A percentile compares a stretch with the other conserved stretches of the same genome.
Conservation (phyloP, 495 filamentous ascomycete species). For the Durotheca rogersii region DNA sequence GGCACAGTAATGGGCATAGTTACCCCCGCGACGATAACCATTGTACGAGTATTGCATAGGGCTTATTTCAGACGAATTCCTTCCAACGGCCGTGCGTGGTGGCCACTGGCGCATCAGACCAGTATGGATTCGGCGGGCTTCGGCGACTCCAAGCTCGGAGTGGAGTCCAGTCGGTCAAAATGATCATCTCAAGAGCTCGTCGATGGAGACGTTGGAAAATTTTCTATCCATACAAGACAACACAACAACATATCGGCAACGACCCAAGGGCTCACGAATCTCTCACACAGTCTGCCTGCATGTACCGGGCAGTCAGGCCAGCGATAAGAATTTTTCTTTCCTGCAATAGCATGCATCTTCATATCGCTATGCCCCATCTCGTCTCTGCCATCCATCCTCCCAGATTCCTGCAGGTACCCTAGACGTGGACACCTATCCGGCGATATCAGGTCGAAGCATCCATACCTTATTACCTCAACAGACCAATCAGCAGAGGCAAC, state of each 20-base stretch:
- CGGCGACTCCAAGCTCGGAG: constrained; percentile 26
- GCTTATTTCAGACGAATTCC: no score
- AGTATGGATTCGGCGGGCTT: constrained; percentile 24
- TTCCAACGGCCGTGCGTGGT: constrained; percentile 1
- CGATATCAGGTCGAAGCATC: constrained; percentile 19
- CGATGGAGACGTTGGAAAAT: constrained; percentile 22
- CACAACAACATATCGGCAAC: constrained; percentile 23
- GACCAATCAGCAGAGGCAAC: constrained; percentile 19
- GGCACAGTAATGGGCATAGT: constrained; percentile 10
- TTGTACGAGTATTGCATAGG: no score
- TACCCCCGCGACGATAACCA: constrained; percentile 6
- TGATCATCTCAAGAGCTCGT: constrained; percentile 4
- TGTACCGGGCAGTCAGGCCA: constrained; percentile 5
- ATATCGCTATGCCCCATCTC: constrained; percentile 22
- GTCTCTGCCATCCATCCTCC: constrained; percentile 19
- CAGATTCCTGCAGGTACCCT: constrained; percentile 35
- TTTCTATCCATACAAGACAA: constrained; percentile 29
- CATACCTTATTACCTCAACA: constrained; percentile 21
- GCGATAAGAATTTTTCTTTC: constrained; percentile 20
- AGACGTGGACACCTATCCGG: constrained; percentile 24
- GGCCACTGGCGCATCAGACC: no score
- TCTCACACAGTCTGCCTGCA: not conserved
- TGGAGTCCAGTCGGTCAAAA: constrained; percentile 14
- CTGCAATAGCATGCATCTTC: constrained; percentile 27
- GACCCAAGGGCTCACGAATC: constrained; percentile 5